These are phyloP conservation scores for Panellus pusillus DNA, from an alignment of 768 basidiomycete genomes.

Conservation along the genomic window DNA sequence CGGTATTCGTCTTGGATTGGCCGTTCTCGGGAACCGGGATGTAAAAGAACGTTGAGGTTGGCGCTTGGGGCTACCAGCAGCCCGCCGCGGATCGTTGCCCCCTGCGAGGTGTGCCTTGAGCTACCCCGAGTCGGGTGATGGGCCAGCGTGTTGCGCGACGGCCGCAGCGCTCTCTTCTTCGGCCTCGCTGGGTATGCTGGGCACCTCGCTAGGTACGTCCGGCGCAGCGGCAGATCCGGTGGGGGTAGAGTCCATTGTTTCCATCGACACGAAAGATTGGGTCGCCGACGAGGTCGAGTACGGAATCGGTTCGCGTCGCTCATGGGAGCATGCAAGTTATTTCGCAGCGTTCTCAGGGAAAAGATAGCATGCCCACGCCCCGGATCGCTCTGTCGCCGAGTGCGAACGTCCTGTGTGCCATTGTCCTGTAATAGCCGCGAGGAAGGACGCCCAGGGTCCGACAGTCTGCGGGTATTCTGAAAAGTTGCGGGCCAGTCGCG, in stretches of 20 bases:
- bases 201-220: constrained; percentile 6
- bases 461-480: constrained; percentile 10
- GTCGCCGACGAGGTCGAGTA: constrained; percentile 20
- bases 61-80: not conserved
- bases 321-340: constrained; percentile 7
- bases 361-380: constrained; percentile 14
- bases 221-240: constrained; percentile 6
- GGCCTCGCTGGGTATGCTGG: not conserved
- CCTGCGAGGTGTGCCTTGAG: not conserved
- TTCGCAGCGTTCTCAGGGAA: not conserved
- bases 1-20: not conserved
- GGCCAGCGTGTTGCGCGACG: not conserved
- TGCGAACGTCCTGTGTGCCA: not conserved
- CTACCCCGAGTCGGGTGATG: constrained; percentile 5
- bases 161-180: not conserved
- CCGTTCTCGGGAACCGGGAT: not conserved
- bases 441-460: constrained; percentile 14
- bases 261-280: constrained; percentile 19
- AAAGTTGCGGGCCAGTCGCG: not conserved
- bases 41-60: constrained; percentile 7
- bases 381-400: constrained; percentile 17
- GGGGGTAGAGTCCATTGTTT: constrained; percentile 7
- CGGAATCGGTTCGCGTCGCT: constrained; percentile 7
- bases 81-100: not conserved
- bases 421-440: constrained; percentile 3